Base-by-base conservation (phyloP, 768 basidiomycete species). In the Suillus placidus region DNA sequence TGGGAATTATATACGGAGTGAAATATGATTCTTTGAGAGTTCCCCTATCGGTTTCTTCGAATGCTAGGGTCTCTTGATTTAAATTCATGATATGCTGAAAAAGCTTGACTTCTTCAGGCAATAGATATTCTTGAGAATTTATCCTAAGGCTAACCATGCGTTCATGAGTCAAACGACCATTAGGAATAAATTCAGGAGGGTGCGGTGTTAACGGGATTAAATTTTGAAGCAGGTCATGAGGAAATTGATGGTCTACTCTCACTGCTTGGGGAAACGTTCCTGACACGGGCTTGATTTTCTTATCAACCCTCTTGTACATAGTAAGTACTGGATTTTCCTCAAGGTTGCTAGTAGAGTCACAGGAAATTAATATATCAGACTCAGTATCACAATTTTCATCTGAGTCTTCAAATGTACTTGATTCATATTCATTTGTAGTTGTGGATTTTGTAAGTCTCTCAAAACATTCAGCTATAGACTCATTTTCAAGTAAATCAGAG, bases 1-100 rank as follows among this genome's bases (percentile, higher is more conserved):
- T 73, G 0, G 77, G 77, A 7, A 80, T 77, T 0, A 71, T 68
- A 6, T 78, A 63, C 0, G 78, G 77, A 0, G 70, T 63, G 60
- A 80, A 81, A 62, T 68, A 80, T 4, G 80, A 71, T 3, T 69
- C 52, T 68, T 68, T 34, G 13, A 64, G 47, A 2, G 9, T 56
- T 7, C 52, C 63, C 47, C 34, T 26, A 62, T 84, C 77, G 0
- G 34, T 8, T 16, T 82, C 77, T 6, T 74, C 61, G 78, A 79
- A 84, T 0, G 82, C 80, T 38, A 84, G 79, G 0, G 63, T 79
- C 0, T 64, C 26, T 35, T 82, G 70, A 6, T 79, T 73, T 12
- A 63, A 14, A 45, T 63, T 68, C 71, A 82, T 71, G 3, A 82
- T 54, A 40, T 79, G 67, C 6, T 30, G 26, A 23, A 54, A 54